Conservation (phyloP, 2,329 filamentous ascomycete species). For the Aspergillus unguis region DNA sequence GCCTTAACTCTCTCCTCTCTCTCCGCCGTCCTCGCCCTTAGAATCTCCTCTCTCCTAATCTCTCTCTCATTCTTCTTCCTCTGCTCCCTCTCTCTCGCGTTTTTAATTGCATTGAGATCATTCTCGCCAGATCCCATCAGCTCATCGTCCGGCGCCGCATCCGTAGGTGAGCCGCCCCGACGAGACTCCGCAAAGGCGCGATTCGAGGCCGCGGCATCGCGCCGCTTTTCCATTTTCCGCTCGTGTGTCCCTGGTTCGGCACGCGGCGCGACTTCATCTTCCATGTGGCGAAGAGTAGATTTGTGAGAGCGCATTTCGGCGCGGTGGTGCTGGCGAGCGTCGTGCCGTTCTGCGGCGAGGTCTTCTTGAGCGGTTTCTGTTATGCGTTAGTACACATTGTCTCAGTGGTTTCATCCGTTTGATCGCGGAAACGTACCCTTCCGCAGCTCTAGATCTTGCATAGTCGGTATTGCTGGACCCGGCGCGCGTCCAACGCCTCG, state of each 20-base stretch:
- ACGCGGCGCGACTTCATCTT: slow-evolving; percentile 75
- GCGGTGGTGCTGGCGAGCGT: slow-evolving; percentile 33
- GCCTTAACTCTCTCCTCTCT: slow-evolving; percentile 70
- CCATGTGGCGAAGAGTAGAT: slow-evolving; percentile 30
- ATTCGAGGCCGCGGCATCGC: slow-evolving; percentile 68
- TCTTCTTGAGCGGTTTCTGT: slow-evolving; percentile 33
- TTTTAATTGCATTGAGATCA: slow-evolving; percentile 61
- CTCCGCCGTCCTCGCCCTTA: slow-evolving; percentile 71
- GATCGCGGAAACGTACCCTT: slow-evolving; percentile 31
- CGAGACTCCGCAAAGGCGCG: slow-evolving; percentile 64
- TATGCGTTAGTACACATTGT: background rate
- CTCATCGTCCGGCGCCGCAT: slow-evolving; percentile 68
- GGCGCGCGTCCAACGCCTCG: slow-evolving; percentile 14
- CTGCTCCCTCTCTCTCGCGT: slow-evolving; percentile 62
- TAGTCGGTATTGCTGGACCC: slow-evolving; percentile 65
- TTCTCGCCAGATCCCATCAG: slow-evolving; percentile 67
- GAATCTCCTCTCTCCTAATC: slow-evolving; percentile 74
- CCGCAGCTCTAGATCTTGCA: slow-evolving; percentile 68
- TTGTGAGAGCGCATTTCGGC: slow-evolving; percentile 53
- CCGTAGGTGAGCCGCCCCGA: slow-evolving; percentile 56
- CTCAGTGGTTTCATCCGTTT: background rate
- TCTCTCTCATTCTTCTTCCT: slow-evolving; percentile 80
- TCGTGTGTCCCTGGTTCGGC: slow-evolving; percentile 81
- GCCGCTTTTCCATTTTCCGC: slow-evolving; percentile 80
- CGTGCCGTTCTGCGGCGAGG: slow-evolving; percentile 25